These are phyloP conservation scores for Diaporthe amygdali DNA, from an alignment of 2,329 filamentous ascomycete species.

Conservation along the genomic window DNA sequence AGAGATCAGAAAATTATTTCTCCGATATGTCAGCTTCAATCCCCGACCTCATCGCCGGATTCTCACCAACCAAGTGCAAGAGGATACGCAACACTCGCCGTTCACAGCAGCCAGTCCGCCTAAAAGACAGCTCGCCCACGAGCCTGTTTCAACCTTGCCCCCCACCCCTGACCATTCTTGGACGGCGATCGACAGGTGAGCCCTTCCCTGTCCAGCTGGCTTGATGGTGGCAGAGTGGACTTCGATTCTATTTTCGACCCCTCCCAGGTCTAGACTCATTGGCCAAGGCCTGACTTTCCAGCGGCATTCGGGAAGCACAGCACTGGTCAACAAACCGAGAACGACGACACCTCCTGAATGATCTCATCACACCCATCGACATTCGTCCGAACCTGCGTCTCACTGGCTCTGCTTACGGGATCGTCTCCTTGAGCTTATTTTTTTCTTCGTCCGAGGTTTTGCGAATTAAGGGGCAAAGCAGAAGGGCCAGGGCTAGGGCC, in stretches of 20 bases:
- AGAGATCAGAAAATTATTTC: not conserved
- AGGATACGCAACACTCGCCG: not conserved
- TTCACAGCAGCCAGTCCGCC: not conserved
- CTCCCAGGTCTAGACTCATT: not conserved
- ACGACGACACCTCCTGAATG: not conserved
- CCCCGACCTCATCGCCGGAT: not conserved
- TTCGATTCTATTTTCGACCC: not conserved
- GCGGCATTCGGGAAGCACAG: not conserved
- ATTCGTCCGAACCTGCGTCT: conserved; percentile 7
- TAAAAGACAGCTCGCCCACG: not conserved
- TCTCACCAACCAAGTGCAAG: not conserved
- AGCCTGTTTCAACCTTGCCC: conserved; percentile 5
- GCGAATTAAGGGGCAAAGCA: not conserved
- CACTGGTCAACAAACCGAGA: not conserved
- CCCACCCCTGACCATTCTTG: not conserved
- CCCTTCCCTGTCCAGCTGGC: not conserved
- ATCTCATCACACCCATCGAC: conserved; percentile 1
- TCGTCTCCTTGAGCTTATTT: not conserved
- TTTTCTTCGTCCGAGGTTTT: not conserved
- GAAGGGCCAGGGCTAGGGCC: not conserved
- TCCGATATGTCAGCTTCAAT: not conserved
- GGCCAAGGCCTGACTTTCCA: not conserved
- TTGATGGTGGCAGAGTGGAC: not conserved
- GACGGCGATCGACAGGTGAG: not conserved
- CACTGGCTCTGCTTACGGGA: not conserved